A percentile compares a stretch with the other conserved stretches of the same genome.
phyloP scores from a whole-genome alignment of 192 early-diverging fungal species.

The Backusella westeae region DNA sequence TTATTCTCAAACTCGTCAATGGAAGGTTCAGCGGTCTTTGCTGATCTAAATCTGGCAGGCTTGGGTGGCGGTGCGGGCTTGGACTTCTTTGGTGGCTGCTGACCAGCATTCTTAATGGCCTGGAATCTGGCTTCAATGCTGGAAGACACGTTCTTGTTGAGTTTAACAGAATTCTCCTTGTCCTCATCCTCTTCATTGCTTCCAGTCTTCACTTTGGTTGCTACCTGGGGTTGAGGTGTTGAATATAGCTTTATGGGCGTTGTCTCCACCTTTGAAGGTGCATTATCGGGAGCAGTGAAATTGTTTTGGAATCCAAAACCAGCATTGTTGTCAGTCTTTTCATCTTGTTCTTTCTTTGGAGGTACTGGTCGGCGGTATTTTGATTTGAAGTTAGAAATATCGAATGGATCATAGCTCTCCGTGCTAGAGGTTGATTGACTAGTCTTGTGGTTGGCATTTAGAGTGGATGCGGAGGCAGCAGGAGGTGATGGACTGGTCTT shows the following conservation, averaged over 20 bases:
- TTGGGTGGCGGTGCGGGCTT: conserved; percentile 26
- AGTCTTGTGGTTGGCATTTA: background rate
- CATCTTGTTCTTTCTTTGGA: background rate
- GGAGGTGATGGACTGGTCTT: background rate
- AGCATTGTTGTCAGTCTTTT: background rate
- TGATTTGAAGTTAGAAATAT: conserved; percentile 3
- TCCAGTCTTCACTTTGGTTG: background rate
- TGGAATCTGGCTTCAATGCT: conserved; percentile 17
- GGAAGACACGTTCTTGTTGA: conserved; percentile 10
- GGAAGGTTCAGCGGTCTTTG: background rate
- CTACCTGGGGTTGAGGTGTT: background rate
- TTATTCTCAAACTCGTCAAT: conserved; percentile 31
- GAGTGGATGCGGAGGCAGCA: background rate
- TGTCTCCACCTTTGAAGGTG: background rate
- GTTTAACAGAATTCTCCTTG: background rate
- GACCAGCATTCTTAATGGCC: conserved; percentile 11
- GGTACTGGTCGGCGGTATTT: background rate
- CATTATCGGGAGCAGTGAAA: background rate
- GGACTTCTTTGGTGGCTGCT: background rate
- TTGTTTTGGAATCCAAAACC: conserved; percentile 5
- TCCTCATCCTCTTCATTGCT: background rate
- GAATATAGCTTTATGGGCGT: background rate
- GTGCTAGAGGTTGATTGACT: background rate
- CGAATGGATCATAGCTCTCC: conserved; percentile 23
- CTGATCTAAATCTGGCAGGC: conserved; percentile 34